Conservation (phyloP, 108 stramenopile genomes). For the Pseudonitzschia pungens region DNA sequence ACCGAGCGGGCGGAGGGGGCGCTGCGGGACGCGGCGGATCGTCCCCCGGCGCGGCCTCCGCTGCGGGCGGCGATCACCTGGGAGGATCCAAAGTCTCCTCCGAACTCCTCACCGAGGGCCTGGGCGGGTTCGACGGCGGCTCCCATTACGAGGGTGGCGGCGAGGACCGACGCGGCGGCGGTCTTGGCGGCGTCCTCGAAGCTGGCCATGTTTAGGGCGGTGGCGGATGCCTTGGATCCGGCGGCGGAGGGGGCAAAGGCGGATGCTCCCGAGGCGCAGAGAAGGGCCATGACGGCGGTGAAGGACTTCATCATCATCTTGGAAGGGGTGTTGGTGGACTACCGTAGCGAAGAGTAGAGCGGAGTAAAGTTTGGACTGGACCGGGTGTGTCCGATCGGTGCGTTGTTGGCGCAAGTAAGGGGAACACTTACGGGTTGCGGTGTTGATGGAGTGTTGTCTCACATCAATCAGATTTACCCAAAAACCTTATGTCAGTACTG, state of each 20-base stretch:
- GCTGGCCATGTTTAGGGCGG: conserved; percentile 21
- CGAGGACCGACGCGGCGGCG: conserved; percentile 28
- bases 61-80: conserved; percentile 47
- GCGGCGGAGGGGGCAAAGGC: conserved; percentile 18
- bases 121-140: conserved; percentile 31
- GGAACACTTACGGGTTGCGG: no score
- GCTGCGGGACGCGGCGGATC: conserved; percentile 29
- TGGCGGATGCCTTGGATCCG: not conserved
- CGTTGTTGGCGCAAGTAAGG: no score
- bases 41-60: conserved; percentile 58
- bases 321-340: not conserved
- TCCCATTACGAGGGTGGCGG: conserved; percentile 34
- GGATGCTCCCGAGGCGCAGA: conserved; percentile 18
- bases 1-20: conserved; percentile 6
- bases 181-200: conserved; percentile 11
- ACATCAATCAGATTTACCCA: no score
- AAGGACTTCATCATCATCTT: conserved; percentile 28
- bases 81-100: conserved; percentile 26
- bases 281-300: conserved; percentile 15
- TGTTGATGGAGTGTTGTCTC: no score
- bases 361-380: no score
- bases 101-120: conserved; percentile 17
- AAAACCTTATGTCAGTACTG: no score
- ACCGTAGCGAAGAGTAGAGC: no score
- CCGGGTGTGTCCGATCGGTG: no score